A percentile compares a stretch with the other conserved stretches of the same genome.
phyloP scores from a whole-genome alignment of 2,329 filamentous ascomycete genomes.

The Alternaria brassicae region DNA sequence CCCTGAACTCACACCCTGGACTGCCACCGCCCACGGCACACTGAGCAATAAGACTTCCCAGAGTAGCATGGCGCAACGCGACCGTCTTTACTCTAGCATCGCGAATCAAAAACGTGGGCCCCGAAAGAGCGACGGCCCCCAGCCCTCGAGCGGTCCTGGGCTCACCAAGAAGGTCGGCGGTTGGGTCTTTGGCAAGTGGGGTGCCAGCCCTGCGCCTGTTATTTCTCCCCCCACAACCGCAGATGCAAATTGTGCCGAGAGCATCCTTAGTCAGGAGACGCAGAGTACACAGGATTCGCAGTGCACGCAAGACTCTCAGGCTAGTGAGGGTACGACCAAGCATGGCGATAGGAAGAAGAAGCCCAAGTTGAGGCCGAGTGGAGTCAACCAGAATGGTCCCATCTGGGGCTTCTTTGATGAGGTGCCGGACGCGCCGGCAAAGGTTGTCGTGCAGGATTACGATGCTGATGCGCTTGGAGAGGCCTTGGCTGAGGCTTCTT shows the following conservation, averaged over 20 bases:
- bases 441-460: constrained; percentile 46
- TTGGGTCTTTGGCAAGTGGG: constrained; percentile 71
- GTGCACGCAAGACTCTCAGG: constrained; percentile 15
- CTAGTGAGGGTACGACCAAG: constrained; percentile 20
- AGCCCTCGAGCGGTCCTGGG: constrained; percentile 30
- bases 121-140: constrained; percentile 24
- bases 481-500: constrained; percentile 30
- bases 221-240: constrained; percentile 18
- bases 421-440: constrained; percentile 42
- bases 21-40: constrained; percentile 57
- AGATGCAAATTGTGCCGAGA: constrained; percentile 21
- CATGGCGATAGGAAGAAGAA: constrained; percentile 23
- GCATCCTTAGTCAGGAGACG: constrained; percentile 32
- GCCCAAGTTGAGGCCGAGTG: constrained; percentile 38
- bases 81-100: constrained; percentile 49
- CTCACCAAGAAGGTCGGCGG: constrained; percentile 66
- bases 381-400: constrained; percentile 50
- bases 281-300: constrained; percentile 18
- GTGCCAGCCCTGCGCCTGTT: constrained; percentile 57
- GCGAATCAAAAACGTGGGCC: constrained; percentile 36
- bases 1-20: constrained; percentile 56
- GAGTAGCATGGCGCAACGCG: constrained; percentile 64
- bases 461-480: constrained; percentile 50
- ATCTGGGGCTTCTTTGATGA: constrained; percentile 51
- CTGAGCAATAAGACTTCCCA: constrained; percentile 57